Evolutionary conservation across 768 basidiomycete genomes (phyloP).

Genomic region (Rhizopogon salebrosus): DNA sequence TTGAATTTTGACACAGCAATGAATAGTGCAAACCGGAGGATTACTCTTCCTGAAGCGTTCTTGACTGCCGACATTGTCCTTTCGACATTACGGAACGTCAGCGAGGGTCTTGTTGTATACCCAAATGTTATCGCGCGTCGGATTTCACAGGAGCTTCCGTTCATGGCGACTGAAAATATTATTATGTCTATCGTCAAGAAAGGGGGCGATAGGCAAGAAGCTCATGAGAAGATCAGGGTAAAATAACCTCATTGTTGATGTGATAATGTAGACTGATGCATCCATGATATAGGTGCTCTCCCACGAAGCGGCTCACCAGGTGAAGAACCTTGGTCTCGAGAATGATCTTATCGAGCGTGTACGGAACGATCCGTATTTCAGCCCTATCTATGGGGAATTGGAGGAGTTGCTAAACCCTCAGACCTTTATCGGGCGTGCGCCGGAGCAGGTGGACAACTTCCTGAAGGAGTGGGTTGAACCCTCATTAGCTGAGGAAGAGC

Average conservation of each 20-base stretch:
- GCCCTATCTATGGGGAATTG: conserved; percentile 76
- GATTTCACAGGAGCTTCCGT: conserved; percentile 92
- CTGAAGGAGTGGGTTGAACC: conserved; percentile 83
- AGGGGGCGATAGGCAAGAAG: conserved; percentile 93
- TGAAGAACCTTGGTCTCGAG: conserved; percentile 90
- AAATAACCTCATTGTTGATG: conserved; percentile 16
- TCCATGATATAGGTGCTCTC: conserved; percentile 63
- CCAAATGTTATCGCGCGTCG: conserved; percentile 91
- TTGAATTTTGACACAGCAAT: background rate
- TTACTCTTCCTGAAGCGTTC: conserved; percentile 96
- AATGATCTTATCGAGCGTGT: conserved; percentile 95
- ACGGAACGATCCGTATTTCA: conserved; percentile 78
- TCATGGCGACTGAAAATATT: conserved; percentile 99
- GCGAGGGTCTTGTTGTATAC: conserved; percentile 98
- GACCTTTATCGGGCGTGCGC: conserved; percentile 91
- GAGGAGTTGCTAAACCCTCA: conserved; percentile 76
- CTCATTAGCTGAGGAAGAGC: conserved; percentile 58
- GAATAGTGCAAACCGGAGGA: conserved; percentile 86
- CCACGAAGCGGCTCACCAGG: conserved; percentile 90
- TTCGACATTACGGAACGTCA: conserved; percentile 92
- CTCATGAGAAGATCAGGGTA: conserved; percentile 92
- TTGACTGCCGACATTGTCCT: conserved; percentile 95
- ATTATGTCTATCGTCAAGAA: conserved; percentile 98
- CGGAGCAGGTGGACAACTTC: conserved; percentile 91
- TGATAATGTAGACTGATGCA: conserved; percentile 11